Evolutionary conservation across 2,329 filamentous ascomycete species (phyloP).

Genomic region (Ramularia endophylla): DNA sequence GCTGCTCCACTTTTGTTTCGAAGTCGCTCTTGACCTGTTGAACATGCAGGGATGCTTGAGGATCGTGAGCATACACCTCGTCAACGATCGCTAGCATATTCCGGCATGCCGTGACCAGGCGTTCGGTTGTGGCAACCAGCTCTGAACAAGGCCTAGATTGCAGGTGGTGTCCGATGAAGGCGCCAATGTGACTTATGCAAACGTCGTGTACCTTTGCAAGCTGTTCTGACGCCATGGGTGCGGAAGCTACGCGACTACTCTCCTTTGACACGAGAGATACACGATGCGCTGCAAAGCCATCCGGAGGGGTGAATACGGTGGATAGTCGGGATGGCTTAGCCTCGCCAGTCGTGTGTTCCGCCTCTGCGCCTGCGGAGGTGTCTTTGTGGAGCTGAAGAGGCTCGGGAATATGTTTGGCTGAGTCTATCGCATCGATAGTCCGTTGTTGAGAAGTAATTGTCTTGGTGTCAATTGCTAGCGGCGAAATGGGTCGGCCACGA

Average conservation of each 20-base stretch:
- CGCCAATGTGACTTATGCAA: constrained; percentile 84
- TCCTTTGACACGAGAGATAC: constrained; percentile 24
- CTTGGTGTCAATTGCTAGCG: constrained; percentile 14
- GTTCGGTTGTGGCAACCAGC: constrained; percentile 72
- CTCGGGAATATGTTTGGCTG: constrained; percentile 16
- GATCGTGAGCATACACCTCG: constrained; percentile 72
- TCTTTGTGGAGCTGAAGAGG: constrained; percentile 1
- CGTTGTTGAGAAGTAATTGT: not conserved
- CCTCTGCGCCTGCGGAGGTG: constrained; percentile 5
- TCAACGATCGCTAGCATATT: constrained; percentile 75
- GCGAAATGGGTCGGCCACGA: not conserved
- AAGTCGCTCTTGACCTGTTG: constrained; percentile 66
- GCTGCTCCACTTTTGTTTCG: constrained; percentile 71
- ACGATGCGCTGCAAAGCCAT: constrained; percentile 24
- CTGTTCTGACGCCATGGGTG: constrained; percentile 73
- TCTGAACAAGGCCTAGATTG: constrained; percentile 88
- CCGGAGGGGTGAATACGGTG: constrained; percentile 14
- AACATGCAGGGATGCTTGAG: constrained; percentile 59
- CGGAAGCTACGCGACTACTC: constrained; percentile 31
- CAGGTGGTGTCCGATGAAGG: constrained; percentile 88
- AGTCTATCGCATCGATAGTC: constrained; percentile 14
- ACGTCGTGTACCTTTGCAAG: constrained; percentile 76
- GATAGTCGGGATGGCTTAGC: constrained; percentile 8
- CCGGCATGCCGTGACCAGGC: constrained; percentile 75
- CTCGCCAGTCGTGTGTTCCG: constrained; percentile 1